Base-by-base conservation (phyloP, 225 moss, liverwort and hornwort species). In the Pleurozium schreberi region DNA sequence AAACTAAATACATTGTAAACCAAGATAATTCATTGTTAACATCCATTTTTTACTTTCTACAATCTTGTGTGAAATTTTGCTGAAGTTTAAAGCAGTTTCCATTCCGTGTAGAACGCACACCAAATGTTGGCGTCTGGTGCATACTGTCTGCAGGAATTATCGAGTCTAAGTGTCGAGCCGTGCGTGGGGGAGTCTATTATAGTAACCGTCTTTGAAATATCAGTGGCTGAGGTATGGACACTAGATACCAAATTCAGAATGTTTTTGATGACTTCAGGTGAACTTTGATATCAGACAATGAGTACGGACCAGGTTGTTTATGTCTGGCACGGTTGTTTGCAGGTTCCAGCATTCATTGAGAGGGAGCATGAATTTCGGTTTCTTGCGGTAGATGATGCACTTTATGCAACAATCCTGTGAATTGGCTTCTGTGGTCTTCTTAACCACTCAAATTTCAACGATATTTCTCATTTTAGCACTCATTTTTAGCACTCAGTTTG, bases 361-460 rank as follows among this genome's bases (percentile, higher is more conserved):
- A 95, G 98, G 86, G 98, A 98, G 91, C 97, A 97, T 55, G 97
- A 98, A 85, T 98, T 98, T 88, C 96, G 98, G 55, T 97, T 96
- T 87, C 93, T 98, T 90, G 97, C 90, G 89, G 98, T 98, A 73
- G 71, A 94, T 87, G 80, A 86, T 84, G 84, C 75, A 60, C 47
- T 84, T 49, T 55, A 66, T 84, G 17, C 68, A 57, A 83, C 49
- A 64, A 58, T n/a, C 27, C 80, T 86, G 30, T 71, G 49, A 40
- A 30, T 59, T 59, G 40, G 19, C 30, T 59, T 80, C 30, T 80
- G 40, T 40, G 19, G 18, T 87, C 74, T 84, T 87, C 80, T 69
- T 66, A 42, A 67, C 62, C 38, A 13, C 50, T 62, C 38, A 75
- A 75, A 27, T 45, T 21, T 21, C 62, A 75, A 86, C 49, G 13